Base-by-base conservation (phyloP, 805 yeast species). In the Isabelozyma heimii region DNA sequence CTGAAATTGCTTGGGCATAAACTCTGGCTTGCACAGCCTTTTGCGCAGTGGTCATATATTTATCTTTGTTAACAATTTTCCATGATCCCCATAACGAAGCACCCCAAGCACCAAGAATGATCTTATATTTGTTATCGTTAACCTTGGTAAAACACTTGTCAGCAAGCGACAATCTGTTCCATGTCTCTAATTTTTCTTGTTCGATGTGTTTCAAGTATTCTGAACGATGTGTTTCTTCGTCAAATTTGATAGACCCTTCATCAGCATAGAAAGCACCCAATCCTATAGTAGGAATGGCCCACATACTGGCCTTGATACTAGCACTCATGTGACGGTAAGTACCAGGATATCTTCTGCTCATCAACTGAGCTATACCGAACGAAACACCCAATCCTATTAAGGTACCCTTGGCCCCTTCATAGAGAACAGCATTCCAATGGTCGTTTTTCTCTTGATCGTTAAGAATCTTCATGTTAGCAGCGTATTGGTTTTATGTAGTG, bases 11-110 rank as follows among this genome's bases (percentile, higher is more conserved):
- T 66, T 88, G 96, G 8, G 95, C 95, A 61, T 87, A 87, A 83
- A 88, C 88, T 79, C 96, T 82, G 33, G 94, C 94, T 61, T 85
- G 90, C 33, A 87, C 92, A 46, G 86, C 79, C 65, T 87, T 88
- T 67, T 88, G 95, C 3, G 92, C 70, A 54, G 71, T 76, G 47
- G 88, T 80, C 84, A 89, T 78, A 63, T 82, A 71, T 53, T 81
- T 82, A 66, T 88, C 95, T 54, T 78, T 79, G 70, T 86, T 83
- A 48, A 87, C 88, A 39, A 72, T 55, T 45, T 67, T 79, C 88
- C 91, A 89, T 3, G 94, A 85, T 1, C 90, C 94, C 56, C 76
- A 87, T 73, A 88, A 68, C 3, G 92, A 84, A 17, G 82, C 87
- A 5, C 89, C 91, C 96, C 96, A 88, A 8, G 86, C 78, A 48